Conservation (phyloP, 163 green algal genomes). For the Trebouxia gelatinosa region DNA sequence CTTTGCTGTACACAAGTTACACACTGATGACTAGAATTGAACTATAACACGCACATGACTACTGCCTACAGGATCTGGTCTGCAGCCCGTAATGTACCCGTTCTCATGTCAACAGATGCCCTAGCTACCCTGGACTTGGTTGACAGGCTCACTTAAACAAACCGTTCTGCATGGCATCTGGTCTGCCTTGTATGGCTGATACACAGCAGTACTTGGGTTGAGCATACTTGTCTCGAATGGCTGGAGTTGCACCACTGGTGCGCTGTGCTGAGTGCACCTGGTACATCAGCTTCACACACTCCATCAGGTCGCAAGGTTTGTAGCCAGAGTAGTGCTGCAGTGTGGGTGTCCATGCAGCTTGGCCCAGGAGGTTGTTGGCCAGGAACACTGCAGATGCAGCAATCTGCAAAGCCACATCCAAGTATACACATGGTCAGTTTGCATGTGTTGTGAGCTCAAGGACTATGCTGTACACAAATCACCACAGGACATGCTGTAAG, state of each 20-base stretch:
- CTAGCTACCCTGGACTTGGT: background rate
- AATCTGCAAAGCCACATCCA: conserved; percentile 35
- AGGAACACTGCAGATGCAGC: conserved; percentile 58
- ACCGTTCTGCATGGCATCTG: conserved; percentile 34
- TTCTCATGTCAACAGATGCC: conserved; percentile 1
- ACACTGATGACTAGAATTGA: too few species aligned
- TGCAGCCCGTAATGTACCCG: too few species aligned
- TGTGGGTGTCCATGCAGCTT: conserved; percentile 32
- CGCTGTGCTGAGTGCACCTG: background rate
- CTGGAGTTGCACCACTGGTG: conserved; percentile 33
- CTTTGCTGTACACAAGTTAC: too few species aligned
- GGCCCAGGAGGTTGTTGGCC: conserved; percentile 18
- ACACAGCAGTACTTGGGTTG: conserved; percentile 44
- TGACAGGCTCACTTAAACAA: conserved; percentile 43
- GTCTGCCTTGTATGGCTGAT: conserved; percentile 31
- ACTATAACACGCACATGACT: too few species aligned
- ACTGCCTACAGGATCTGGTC: too few species aligned
- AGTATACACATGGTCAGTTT: too few species aligned
- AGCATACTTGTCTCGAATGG: conserved; percentile 50
- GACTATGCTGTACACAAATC: too few species aligned
- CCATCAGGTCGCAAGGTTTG: conserved; percentile 26
- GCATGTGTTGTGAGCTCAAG: too few species aligned
- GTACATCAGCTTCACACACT: conserved; percentile 26
- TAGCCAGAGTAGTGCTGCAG: conserved; percentile 49
- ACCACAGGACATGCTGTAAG: too few species aligned